Conservation (phyloP, 208 protist genomes). For the Tritrichomonas foetus region DNA sequence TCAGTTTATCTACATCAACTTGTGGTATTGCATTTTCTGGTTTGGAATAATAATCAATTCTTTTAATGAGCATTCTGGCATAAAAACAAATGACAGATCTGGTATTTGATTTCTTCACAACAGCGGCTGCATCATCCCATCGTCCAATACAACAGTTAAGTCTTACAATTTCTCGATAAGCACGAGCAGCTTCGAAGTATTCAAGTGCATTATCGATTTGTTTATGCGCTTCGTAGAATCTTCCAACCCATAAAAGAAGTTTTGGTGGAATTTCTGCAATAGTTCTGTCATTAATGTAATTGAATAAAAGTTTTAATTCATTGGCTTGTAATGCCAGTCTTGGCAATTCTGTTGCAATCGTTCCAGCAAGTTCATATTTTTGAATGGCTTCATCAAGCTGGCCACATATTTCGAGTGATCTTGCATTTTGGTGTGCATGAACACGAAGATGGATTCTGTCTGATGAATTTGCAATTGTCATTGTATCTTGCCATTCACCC, state of each 20-base stretch:
- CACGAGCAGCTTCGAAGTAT: not conserved
- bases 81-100: not conserved
- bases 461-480: not conserved
- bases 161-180: not conserved
- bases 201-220: not conserved
- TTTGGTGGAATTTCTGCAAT: not conserved
- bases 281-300: not conserved
- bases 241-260: not conserved
- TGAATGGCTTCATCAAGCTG: not conserved
- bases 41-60: not conserved
- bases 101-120: not conserved
- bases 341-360: not conserved
- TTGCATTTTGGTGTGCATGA: not conserved
- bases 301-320: not conserved
- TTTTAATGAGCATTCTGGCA: not conserved
- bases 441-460: not conserved
- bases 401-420: not conserved
- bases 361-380: not conserved
- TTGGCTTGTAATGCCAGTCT: not conserved
- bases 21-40: not conserved
- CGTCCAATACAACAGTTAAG: not conserved
- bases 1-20: not conserved
- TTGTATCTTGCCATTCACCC: not conserved
- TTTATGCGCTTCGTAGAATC: conserved; percentile 31
- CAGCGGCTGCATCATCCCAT: not conserved